A percentile compares a stretch with the other conserved stretches of the same genome.
Conservation (phyloP, 2,329 filamentous ascomycete genomes). For the Neonectria magnoliae region DNA sequence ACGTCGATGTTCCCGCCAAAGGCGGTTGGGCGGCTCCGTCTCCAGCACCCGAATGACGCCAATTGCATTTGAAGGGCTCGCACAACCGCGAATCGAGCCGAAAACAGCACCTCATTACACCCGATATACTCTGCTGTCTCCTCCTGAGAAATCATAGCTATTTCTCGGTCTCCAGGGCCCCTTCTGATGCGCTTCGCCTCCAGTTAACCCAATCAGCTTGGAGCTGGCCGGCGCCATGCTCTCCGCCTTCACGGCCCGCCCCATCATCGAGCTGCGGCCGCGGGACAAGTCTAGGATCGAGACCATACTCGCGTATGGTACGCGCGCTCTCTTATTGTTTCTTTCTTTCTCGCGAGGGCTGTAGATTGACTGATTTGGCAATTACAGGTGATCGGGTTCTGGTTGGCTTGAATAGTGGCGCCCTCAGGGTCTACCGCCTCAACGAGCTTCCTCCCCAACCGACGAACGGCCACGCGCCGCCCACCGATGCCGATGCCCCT, state of each 20-base stretch:
- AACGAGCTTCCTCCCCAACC: constrained; percentile 68
- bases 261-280: constrained; percentile 95
- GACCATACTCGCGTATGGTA: constrained; percentile 90
- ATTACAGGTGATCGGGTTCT: constrained; percentile 83
- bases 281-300: constrained; percentile 98
- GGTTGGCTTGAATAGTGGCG: constrained; percentile 90
- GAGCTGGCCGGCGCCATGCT: constrained; percentile 76
- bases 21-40: constrained; percentile 23
- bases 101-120: constrained; percentile 4
- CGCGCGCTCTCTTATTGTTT: constrained; percentile 21
- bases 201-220: constrained; percentile 45
- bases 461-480: constrained; percentile 46
- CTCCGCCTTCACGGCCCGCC: constrained; percentile 94
- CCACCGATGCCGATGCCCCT: constrained; percentile 42
- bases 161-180: constrained; percentile 3
- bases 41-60: constrained; percentile 12
- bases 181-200: constrained; percentile 45
- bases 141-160: not conserved
- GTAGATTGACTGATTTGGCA: constrained; percentile 22
- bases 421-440: constrained; percentile 88
- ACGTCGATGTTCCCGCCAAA: constrained; percentile 40
- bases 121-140: not conserved
- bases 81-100: not conserved
- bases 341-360: not conserved
- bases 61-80: constrained; percentile 13